A percentile compares a stretch with the other conserved stretches of the same genome.
Conservation (phyloP, 179 eudicot species). For the Corrigiola litoralis region DNA sequence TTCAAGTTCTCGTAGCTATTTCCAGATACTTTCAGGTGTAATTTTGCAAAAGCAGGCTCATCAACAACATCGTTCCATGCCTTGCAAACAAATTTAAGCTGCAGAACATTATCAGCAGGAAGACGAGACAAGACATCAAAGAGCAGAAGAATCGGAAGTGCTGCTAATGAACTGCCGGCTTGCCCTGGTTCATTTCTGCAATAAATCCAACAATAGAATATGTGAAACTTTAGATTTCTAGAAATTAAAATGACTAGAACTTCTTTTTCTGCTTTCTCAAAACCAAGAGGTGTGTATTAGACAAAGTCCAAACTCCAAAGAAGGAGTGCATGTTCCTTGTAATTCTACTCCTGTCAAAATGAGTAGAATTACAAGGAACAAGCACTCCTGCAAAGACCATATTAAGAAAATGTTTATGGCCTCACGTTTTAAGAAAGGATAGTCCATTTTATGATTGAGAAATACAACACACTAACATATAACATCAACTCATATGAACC, state of each 20-base stretch:
- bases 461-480: too few relatives aligned
- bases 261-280: too few relatives aligned
- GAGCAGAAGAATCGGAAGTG: background rate
- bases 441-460: too few relatives aligned
- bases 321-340: too few relatives aligned
- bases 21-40: conserved; percentile 1
- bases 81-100: conserved; percentile 2
- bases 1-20: background rate
- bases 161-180: background rate
- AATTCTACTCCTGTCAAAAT: too few relatives aligned
- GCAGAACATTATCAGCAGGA: background rate
- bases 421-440: too few relatives aligned
- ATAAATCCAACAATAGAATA: background rate
- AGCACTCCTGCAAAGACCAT: too few relatives aligned
- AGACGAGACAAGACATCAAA: conserved; percentile 2
- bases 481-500: too few relatives aligned
- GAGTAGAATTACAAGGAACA: too few relatives aligned
- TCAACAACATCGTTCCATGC: background rate
- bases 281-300: background rate
- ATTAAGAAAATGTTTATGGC: too few relatives aligned
- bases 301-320: background rate
- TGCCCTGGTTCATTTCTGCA: conserved; percentile 9
- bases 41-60: background rate
- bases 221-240: background rate
- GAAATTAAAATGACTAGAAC: background rate